Percentiles rank a stretch among this genome's conserved stretches.
phyloP scores from a whole-genome alignment of 345 rosid species.

The Boechera divaricarpa region DNA sequence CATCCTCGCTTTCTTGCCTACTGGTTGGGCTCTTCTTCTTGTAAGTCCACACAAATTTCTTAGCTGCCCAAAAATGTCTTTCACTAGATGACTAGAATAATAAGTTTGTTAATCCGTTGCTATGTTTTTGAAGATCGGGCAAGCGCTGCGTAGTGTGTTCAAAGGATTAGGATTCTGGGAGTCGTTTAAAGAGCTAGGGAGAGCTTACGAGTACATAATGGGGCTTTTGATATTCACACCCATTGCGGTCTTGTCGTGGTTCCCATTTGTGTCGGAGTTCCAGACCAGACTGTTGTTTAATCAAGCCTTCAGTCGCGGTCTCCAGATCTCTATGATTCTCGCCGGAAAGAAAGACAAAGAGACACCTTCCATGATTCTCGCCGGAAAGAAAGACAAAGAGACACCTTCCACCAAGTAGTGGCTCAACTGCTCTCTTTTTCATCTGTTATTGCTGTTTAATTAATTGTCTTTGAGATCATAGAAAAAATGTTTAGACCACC shows the following conservation, averaged over 20 bases:
- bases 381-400: slow-evolving; percentile 62
- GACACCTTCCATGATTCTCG: slow-evolving; percentile 58
- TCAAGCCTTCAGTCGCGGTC: slow-evolving; percentile 95
- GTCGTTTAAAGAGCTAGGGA: slow-evolving; percentile 81
- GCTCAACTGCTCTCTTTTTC: slow-evolving; percentile 7
- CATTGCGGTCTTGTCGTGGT: slow-evolving; percentile 73
- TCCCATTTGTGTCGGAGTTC: slow-evolving; percentile 89
- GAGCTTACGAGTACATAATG: slow-evolving; percentile 88
- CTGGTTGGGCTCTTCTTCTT: slow-evolving; percentile 92
- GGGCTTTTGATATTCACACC: slow-evolving; percentile 76
- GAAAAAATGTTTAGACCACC: slow-evolving; percentile 7
- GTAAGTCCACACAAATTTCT: slow-evolving; percentile 55
- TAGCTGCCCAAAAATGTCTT: not conserved
- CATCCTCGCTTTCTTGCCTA: slow-evolving; percentile 77
- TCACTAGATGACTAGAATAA: not conserved
- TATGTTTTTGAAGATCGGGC: slow-evolving; percentile 62
- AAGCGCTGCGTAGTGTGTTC: slow-evolving; percentile 61
- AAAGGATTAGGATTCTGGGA: slow-evolving; percentile 72
- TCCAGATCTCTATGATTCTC: slow-evolving; percentile 90
- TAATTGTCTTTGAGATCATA: not conserved
- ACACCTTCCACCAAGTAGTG: slow-evolving; percentile 40
- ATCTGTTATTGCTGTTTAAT: not conserved
- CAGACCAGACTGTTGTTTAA: slow-evolving; percentile 92
- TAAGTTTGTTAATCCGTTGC: slow-evolving; percentile 19
- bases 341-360: slow-evolving; percentile 63